phyloP scores from a whole-genome alignment of 306 rosid genomes.

The Crotalaria pallida region DNA sequence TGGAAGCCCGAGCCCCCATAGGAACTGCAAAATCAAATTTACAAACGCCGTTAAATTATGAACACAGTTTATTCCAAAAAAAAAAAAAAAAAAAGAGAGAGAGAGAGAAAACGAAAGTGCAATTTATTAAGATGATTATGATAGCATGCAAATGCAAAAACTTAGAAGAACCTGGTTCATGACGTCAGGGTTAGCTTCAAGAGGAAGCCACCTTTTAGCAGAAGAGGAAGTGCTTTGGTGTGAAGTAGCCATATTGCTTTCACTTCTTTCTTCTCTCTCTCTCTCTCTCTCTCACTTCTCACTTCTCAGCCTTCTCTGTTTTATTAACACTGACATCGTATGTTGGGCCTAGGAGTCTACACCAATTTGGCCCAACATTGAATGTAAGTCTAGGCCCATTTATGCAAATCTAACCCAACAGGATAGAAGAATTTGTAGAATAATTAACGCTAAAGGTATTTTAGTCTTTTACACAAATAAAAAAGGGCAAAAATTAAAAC shows the following conservation, averaged over 20 bases:
- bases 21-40: constrained; percentile 54
- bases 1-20: constrained; percentile 83
- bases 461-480: too few species aligned
- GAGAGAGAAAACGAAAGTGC: too few species aligned
- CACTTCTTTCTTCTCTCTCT: neutral
- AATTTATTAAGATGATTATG: neutral
- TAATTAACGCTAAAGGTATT: too few species aligned
- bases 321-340: neutral
- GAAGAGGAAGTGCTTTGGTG: constrained; percentile 24
- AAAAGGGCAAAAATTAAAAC: too few species aligned
- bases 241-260: constrained; percentile 41
- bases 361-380: neutral
- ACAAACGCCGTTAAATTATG: neutral
- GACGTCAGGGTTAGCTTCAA: constrained; percentile 82
- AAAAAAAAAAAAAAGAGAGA: neutral
- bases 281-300: too few species aligned
- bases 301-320: neutral
- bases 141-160: neutral
- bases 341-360: neutral
- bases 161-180: constrained; percentile 66
- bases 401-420: too few species aligned
- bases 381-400: neutral
- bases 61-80: neutral
- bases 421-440: too few species aligned
- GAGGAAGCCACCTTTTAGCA: constrained; percentile 83